Percentiles rank a stretch among this genome's conserved stretches.
These are phyloP conservation scores for Neonectria faginata DNA, from an alignment of 2,329 filamentous ascomycete species.

Conservation along the genomic window DNA sequence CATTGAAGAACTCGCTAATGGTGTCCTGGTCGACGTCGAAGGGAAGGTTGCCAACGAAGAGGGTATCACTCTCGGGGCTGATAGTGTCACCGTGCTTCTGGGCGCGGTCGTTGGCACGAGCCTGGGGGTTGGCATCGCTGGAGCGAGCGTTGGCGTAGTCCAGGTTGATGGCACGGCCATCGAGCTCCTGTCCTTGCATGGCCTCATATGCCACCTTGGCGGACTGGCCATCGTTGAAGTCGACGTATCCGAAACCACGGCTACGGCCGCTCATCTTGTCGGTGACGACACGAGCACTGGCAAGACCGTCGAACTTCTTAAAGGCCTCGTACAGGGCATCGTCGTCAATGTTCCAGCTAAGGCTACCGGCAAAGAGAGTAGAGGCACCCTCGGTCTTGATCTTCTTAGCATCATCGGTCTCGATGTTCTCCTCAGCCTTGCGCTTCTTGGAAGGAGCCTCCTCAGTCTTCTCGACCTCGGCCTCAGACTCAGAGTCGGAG, in stretches of 20 bases:
- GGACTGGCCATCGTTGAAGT: slow-evolving; percentile 77
- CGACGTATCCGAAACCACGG: slow-evolving; percentile 94
- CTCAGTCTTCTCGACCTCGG: slow-evolving; percentile 52
- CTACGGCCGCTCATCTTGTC: slow-evolving; percentile 85
- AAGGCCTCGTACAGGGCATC: slow-evolving; percentile 85
- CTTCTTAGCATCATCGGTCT: slow-evolving; percentile 71
- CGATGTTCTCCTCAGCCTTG: slow-evolving; percentile 62
- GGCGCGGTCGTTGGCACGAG: slow-evolving; percentile 73
- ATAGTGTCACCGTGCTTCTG: slow-evolving; percentile 80
- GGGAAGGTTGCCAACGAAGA: slow-evolving; percentile 92
- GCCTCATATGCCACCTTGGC: slow-evolving; percentile 78
- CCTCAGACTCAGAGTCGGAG: slow-evolving; percentile 50
- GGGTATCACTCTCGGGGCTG: slow-evolving; percentile 84
- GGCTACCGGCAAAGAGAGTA: slow-evolving; percentile 89
- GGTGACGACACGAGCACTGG: slow-evolving; percentile 82
- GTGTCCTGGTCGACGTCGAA: slow-evolving; percentile 84
- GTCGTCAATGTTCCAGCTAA: slow-evolving; percentile 92
- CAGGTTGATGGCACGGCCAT: slow-evolving; percentile 80
- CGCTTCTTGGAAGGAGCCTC: slow-evolving; percentile 60
- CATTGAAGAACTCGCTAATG: slow-evolving; percentile 79
- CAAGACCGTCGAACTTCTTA: slow-evolving; percentile 79
- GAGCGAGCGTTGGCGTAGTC: slow-evolving; percentile 80
- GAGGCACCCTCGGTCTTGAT: slow-evolving; percentile 67
- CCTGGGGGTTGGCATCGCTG: slow-evolving; percentile 62
- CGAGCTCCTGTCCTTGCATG: slow-evolving; percentile 80